Base-by-base conservation (phyloP, 2,329 filamentous ascomycete species). In the Phialophora chinensis region DNA sequence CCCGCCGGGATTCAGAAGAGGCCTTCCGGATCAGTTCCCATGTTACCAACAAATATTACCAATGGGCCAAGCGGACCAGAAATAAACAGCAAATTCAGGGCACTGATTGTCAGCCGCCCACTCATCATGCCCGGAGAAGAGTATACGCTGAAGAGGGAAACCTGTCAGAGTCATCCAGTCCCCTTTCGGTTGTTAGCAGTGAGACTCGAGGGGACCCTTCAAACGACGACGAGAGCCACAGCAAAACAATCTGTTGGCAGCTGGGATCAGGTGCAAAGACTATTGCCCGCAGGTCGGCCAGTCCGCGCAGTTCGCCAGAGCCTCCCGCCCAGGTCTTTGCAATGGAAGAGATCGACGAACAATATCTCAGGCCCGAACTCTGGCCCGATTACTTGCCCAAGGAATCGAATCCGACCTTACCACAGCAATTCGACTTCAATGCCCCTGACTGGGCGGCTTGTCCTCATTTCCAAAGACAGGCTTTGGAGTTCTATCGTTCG, bases 21-120 rank as follows among this genome's bases (percentile, higher is more conserved):
- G 60, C 60, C 7, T 66, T 66, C 25, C 57, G 35, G 10, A 66
- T 66, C 60, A 66, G 65, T 44, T 66, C 65, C 20, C 65, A 66
- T 38, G 65, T 66, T n/a, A 60, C 65, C 4, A 63, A 60, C 33
- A 66, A 59, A 35, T 66, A 66, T 53, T 63, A 63, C 31, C 65
- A 47, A 8, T 66, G 65, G 65, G 60, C 60, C 0, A 66, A 66
- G 59, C 44, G 27, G 10, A 59, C 52, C 52, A 54, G 27, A n/a
- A 31, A 8, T 10, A 54, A 54, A 14, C 23, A 27, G 6, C 17
- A 33, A 5, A 4, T n/a, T 10, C 20, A 17, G 10, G 7, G 12
- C 52, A 6, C 7, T 20, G 3, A 27, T 14, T 10, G 14, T 27
- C 29, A 27, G 29, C 27, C 23, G 10, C 23, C 11, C 14, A 27